Base-by-base conservation (phyloP, 2,329 filamentous ascomycete species). In the Helotiales sp. region DNA sequence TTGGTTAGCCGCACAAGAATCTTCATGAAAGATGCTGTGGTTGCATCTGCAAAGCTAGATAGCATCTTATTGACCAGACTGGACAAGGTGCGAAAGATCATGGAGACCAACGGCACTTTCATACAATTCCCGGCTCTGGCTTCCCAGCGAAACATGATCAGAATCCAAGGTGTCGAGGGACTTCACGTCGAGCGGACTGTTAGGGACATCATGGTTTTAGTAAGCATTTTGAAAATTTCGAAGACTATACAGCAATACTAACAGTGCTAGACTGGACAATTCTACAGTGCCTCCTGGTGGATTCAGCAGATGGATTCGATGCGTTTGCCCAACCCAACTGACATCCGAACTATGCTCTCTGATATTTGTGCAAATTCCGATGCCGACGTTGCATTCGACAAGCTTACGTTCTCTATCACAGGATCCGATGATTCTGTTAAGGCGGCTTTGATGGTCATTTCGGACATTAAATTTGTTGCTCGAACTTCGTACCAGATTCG, bases 231-330 rank as follows among this genome's bases (percentile, higher is more conserved):
- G 63, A 24, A 20, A 17, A 6, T 58, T 70, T 63, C 40, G 7
- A 20, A 43, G 54, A 22, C 20, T 20, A 50, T 22, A 5, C 28
- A 30, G 34, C 3, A 26, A 26, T 28, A 61, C 76, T 80, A 73
- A 79, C 74, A 49, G 66, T 24, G 22, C 20, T 71, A 94, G 91
- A 93, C 94, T 71, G 94, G 95, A 40, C 96, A 99, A 81, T 99
- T 98, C 79, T 99, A 99, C 81, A 96, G 93, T 77, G 94, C 94
- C 24, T 93, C 93, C 11, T 99, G 96, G 95, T 97, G 93, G 86
- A 91, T 97, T 72, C 91, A 93, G 76, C 89, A 93, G 75, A 86
- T 89, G 15, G 92, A 96, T 69, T 83, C 88, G 70, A 79, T 85
- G 74, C 81, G 85, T 75, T 76, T 87, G 76, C 84, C 91, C 69